Evolutionary conservation across 139 green algal genomes (phyloP).

Genomic region (Pseudopediastrum boryanum): DNA sequence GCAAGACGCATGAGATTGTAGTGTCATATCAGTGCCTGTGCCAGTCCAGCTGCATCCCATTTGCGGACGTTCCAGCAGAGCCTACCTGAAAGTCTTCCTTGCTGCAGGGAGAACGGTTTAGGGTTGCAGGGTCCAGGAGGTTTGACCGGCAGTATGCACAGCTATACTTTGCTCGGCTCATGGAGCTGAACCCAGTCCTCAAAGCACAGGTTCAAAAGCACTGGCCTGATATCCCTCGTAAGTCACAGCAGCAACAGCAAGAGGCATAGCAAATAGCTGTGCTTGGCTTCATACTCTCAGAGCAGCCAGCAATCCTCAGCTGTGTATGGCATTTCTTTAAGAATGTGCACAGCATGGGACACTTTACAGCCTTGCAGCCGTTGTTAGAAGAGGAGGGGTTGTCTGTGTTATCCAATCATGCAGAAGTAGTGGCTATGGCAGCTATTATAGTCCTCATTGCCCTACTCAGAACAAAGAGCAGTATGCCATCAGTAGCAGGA

Average conservation of each 20-base stretch:
- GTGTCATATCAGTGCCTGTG: no score
- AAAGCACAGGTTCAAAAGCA: slow-evolving; percentile 35
- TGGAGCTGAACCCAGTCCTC: slow-evolving; percentile 61
- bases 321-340: not conserved
- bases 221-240: slow-evolving; percentile 79
- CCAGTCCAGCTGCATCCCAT: no score
- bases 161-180: slow-evolving; percentile 91
- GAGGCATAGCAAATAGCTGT: not conserved
- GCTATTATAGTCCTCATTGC: no score
- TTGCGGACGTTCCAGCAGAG: no score
- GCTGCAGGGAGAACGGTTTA: slow-evolving; percentile 49
- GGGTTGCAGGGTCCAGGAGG: slow-evolving; percentile 41
- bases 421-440: no score
- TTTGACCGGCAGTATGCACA: slow-evolving; percentile 92
- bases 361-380: not conserved
- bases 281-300: not conserved
- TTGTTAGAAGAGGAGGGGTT: no score
- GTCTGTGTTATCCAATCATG: no score
- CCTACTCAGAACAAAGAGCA: no score
- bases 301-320: not conserved
- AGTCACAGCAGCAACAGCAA: not conserved
- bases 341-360: not conserved
- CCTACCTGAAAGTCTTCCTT: no score
- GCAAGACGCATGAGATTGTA: no score
- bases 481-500: no score